phyloP scores from a whole-genome alignment of 495 filamentous ascomycete genomes.

The Penicillium macrosclerotiorum region DNA sequence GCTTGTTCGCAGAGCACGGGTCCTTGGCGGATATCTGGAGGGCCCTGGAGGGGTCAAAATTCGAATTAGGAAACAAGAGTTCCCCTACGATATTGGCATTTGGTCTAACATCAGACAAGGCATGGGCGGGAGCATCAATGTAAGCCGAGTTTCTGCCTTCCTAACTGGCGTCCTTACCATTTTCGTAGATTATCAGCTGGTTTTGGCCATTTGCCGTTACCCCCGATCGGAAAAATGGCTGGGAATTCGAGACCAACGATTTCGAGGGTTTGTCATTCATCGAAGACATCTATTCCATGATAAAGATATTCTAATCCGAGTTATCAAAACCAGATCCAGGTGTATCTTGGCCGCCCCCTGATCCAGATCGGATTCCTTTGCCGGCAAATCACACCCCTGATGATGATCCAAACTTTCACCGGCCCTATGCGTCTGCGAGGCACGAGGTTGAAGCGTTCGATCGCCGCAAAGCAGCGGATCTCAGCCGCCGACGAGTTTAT shows the following conservation, averaged over 20 bases:
- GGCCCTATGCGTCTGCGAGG: conserved; percentile 34
- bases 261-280: conserved; percentile 70
- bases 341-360: conserved; percentile 80
- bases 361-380: conserved; percentile 75
- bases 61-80: conserved; percentile 67
- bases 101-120: conserved; percentile 72
- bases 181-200: conserved; percentile 51
- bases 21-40: conserved; percentile 56
- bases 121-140: conserved; percentile 64
- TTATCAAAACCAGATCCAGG: conserved; percentile 38
- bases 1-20: conserved; percentile 59
- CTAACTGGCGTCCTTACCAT: background rate
- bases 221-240: conserved; percentile 53
- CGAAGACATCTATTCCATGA: background rate
- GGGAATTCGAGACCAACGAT: conserved; percentile 77
- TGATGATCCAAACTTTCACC: conserved; percentile 29
- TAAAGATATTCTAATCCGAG: background rate
- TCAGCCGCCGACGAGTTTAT: conserved; percentile 34
- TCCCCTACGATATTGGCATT: conserved; percentile 89
- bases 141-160: conserved; percentile 13
- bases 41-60: conserved; percentile 58
- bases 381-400: conserved; percentile 27
- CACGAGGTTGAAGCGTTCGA: conserved; percentile 57
- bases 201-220: conserved; percentile 62
- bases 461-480: conserved; percentile 54